These are phyloP conservation scores for Cryptococcus neoformans DNA, from an alignment of 1,284 basidiomycete genomes.

Conservation along the genomic window DNA sequence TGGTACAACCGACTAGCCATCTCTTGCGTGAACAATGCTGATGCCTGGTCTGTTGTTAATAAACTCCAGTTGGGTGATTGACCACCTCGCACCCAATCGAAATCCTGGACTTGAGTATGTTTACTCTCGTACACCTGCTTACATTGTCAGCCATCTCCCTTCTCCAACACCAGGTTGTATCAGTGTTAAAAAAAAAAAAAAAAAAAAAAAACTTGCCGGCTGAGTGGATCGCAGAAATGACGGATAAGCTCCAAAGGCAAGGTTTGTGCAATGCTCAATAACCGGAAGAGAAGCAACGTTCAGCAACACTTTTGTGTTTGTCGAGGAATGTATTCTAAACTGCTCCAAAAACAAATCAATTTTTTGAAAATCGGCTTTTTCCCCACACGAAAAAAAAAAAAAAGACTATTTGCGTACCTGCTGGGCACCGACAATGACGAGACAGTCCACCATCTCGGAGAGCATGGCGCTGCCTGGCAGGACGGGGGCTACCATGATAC, in stretches of 20 bases:
- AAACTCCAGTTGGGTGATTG: slow-evolving; percentile 70
- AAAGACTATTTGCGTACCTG: slow-evolving; percentile 57
- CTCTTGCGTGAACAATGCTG: neutral
- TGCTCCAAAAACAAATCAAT: slow-evolving; percentile 42
- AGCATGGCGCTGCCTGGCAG: slow-evolving; percentile 68
- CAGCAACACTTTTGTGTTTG: slow-evolving; percentile 60
- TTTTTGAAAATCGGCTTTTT: neutral
- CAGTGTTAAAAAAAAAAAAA: no score
- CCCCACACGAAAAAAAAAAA: neutral
- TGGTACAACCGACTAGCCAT: neutral
- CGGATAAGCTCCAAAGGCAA: slow-evolving; percentile 64
- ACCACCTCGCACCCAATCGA: slow-evolving; percentile 69
- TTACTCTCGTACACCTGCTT: neutral
- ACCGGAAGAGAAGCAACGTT: slow-evolving; percentile 65
- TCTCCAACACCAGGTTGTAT: no score
- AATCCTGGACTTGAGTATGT: slow-evolving; percentile 63
- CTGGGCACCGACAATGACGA: slow-evolving; percentile 67
- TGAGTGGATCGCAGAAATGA: neutral
- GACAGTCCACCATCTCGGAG: slow-evolving; percentile 59
- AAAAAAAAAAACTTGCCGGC: neutral
- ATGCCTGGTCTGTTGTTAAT: slow-evolving; percentile 16
- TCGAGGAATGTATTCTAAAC: slow-evolving; percentile 77
- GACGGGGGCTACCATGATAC: slow-evolving; percentile 61
- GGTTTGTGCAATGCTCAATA: slow-evolving; percentile 64
- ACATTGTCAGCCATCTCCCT: slow-evolving; percentile 1